Evolutionary conservation across 2,329 filamentous ascomycete species (phyloP).

Genomic region (Cladophialophora immunda): DNA sequence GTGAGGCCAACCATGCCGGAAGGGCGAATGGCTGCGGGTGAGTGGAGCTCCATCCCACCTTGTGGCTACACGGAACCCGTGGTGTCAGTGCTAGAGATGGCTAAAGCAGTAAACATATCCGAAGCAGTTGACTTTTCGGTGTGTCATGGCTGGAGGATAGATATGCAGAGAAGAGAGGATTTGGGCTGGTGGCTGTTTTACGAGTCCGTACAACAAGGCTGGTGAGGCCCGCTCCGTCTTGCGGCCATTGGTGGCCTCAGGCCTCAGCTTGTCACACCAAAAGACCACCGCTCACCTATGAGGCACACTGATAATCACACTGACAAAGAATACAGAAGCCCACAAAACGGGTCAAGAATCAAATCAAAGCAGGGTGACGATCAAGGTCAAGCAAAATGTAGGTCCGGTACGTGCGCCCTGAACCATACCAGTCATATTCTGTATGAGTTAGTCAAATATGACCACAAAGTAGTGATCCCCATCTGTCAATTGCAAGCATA

Average conservation of each 20-base stretch:
- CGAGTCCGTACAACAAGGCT: no score
- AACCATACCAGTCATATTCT: conserved; percentile 21
- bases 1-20: neutral
- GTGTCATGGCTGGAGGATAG: neutral
- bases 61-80: neutral
- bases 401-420: neutral
- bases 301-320: neutral
- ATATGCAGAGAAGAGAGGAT: neutral
- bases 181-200: no score
- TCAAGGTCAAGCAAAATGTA: conserved; percentile 7
- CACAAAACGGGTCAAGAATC: neutral
- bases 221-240: neutral
- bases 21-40: neutral
- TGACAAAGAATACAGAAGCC: neutral
- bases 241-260: neutral
- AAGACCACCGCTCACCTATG: neutral
- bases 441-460: conserved; percentile 22
- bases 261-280: neutral
- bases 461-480: conserved; percentile 2
- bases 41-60: conserved; percentile 1
- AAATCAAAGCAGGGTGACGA: neutral
- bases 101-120: conserved; percentile 4
- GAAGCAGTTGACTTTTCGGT: neutral
- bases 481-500: conserved; percentile 9
- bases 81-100: neutral